Percentiles rank a stretch among this genome's conserved stretches.
Conservation (phyloP, 192 early-diverging fungal species). For the Rhizoclosmatium sp. region DNA sequence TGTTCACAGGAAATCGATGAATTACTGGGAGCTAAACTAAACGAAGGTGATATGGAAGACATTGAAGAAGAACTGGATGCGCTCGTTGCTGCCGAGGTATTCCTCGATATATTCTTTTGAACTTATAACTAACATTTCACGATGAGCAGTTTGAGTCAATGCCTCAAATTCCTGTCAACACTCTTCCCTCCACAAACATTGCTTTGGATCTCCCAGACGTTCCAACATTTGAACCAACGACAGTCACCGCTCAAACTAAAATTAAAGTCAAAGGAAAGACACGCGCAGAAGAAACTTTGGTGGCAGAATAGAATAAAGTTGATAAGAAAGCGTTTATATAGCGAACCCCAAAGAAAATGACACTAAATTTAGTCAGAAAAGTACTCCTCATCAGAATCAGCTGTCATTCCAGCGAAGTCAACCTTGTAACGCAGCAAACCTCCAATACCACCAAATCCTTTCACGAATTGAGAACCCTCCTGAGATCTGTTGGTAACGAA, state of each 20-base stretch:
- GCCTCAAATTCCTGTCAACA: conserved; percentile 17
- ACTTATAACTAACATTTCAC: too few species aligned
- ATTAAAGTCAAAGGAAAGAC: background rate
- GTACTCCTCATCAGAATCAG: conserved; percentile 64
- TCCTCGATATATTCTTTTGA: background rate
- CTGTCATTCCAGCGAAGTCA: conserved; percentile 43
- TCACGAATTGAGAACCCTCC: conserved; percentile 97
- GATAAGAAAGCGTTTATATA: background rate
- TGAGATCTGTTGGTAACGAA: conserved; percentile 96
- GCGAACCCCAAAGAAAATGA: too few species aligned
- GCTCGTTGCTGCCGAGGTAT: conserved; percentile 63
- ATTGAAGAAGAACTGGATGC: conserved; percentile 81
- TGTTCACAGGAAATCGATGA: conserved; percentile 78
- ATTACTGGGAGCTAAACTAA: conserved; percentile 74
- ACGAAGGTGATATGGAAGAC: conserved; percentile 32
- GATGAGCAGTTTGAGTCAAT: background rate
- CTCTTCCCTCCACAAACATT: background rate
- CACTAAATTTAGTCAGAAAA: conserved; percentile 52
- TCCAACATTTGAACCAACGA: conserved; percentile 22
- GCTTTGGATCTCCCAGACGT: conserved; percentile 25
- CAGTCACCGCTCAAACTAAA: too few species aligned
- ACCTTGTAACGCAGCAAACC: conserved; percentile 94
- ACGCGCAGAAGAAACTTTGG: background rate
- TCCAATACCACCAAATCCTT: conserved; percentile 99
- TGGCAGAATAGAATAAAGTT: background rate